These are phyloP conservation scores for Hanseniaspora lindneri DNA, from an alignment of 805 yeast species.

Conservation along the genomic window DNA sequence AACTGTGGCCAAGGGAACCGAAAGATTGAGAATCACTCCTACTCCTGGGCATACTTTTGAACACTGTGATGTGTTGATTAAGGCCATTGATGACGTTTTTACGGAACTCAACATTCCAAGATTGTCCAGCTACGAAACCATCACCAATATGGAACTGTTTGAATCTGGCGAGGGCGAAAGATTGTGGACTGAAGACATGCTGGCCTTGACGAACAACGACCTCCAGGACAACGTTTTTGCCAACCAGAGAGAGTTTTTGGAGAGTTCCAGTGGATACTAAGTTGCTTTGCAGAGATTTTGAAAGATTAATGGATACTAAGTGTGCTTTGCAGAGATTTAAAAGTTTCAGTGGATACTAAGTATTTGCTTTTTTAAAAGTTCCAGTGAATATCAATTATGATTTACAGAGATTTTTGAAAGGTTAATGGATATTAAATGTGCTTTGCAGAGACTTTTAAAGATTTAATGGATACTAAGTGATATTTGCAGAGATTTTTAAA, in stretches of 20 bases:
- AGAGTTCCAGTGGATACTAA: conserved; percentile 54
- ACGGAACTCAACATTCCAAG: conserved; percentile 61
- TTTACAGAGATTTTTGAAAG: no score
- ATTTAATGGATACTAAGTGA: no score
- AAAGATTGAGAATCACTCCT: conserved; percentile 94
- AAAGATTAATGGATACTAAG: no score
- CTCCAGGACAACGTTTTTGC: conserved; percentile 56
- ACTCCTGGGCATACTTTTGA: conserved; percentile 89
- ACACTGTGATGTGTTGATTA: conserved; percentile 61
- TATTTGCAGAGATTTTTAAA: no score
- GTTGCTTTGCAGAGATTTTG: no score
- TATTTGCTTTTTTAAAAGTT: no score
- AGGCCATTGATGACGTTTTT: conserved; percentile 73
- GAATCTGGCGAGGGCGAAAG: conserved; percentile 38
- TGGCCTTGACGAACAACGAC: conserved; percentile 48
- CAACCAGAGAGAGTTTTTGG: conserved; percentile 51
- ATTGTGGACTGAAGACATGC: conserved; percentile 80
- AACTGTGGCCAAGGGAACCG: conserved; percentile 90
- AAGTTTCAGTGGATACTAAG: no score
- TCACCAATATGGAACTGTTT: conserved; percentile 19
- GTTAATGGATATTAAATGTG: no score
- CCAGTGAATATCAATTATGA: no score
- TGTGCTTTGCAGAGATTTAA: no score
- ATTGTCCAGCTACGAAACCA: conserved; percentile 59
- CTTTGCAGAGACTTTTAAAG: no score